phyloP scores from a whole-genome alignment of 805 yeast species.

The Candida ovalis region DNA sequence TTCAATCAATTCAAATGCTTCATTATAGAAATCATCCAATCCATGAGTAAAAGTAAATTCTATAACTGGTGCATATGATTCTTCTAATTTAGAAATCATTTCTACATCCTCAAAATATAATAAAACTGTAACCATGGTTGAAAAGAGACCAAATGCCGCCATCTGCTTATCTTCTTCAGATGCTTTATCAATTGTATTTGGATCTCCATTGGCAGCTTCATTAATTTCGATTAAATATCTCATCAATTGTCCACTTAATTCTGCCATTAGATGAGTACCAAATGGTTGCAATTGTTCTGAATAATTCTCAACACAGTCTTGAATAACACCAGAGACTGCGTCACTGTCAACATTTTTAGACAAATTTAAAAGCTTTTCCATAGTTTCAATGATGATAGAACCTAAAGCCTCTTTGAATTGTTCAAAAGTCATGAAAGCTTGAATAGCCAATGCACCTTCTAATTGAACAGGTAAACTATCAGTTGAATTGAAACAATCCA shows the following conservation, averaged over 20 bases:
- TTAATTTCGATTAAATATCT: constrained; percentile 65
- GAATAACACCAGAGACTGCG: constrained; percentile 85
- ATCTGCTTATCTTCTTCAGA: constrained; percentile 65
- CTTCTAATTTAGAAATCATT: constrained; percentile 65
- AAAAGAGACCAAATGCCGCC: constrained; percentile 83
- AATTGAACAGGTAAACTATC: constrained; percentile 70
- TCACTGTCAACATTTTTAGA: constrained; percentile 85
- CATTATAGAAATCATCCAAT: constrained; percentile 78
- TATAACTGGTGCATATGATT: constrained; percentile 69
- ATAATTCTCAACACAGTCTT: constrained; percentile 88
- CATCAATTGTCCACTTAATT: constrained; percentile 72
- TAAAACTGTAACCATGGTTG: constrained; percentile 84
- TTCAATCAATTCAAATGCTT: constrained; percentile 76
- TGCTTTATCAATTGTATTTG: constrained; percentile 42
- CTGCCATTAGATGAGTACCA: constrained; percentile 60
- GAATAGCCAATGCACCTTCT: constrained; percentile 82
- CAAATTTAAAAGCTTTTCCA: constrained; percentile 71
- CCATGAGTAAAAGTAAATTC: constrained; percentile 60
- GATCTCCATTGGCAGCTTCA: constrained; percentile 51
- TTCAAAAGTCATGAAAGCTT: constrained; percentile 63
- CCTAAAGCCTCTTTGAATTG: constrained; percentile 68
- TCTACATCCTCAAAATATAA: constrained; percentile 84
- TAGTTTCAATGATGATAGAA: constrained; percentile 67
- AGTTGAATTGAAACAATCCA: constrained; percentile 43
- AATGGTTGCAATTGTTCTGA: constrained; percentile 89